These are phyloP conservation scores for Backusella mclennaniae DNA, from an alignment of 192 early-diverging fungal species.

Conservation along the genomic window DNA sequence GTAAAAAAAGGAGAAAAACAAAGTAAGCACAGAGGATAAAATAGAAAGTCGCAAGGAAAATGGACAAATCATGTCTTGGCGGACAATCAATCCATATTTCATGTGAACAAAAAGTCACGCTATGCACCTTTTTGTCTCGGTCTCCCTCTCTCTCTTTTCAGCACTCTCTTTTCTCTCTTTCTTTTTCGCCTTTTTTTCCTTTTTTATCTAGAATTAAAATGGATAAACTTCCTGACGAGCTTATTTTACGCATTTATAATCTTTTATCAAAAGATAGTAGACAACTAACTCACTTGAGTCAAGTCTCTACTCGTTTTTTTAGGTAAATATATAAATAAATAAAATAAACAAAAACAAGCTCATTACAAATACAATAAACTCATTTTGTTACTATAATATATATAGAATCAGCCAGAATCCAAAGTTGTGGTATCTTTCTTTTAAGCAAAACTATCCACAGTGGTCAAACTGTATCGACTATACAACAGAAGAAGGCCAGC, in stretches of 20 bases:
- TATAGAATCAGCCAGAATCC: constrained; percentile 27
- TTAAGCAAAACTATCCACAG: constrained; percentile 7
- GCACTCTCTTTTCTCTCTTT: not conserved
- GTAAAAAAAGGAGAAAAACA: not conserved
- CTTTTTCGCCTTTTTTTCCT: not conserved
- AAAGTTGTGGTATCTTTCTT: constrained; percentile 31
- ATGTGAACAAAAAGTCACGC: constrained; percentile 9
- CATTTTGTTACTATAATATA: not conserved
- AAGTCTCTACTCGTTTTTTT: constrained; percentile 1
- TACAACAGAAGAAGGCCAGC: not conserved
- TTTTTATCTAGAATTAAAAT: not conserved
- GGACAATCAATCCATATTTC: not conserved
- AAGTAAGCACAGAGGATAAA: not conserved
- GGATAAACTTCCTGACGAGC: constrained; percentile 27
- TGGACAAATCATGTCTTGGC: not conserved
- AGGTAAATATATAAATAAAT: not conserved
- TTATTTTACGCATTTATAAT: constrained; percentile 14
- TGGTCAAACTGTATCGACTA: constrained; percentile 25
- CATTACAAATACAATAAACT: not conserved
- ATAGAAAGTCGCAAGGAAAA: not conserved
- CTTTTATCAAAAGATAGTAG: not conserved
- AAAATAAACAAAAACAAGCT: not conserved
- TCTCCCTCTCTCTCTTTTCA: not conserved
- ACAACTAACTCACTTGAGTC: not conserved
- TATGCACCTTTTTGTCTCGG: constrained; percentile 7